Evolutionary conservation across 768 basidiomycete species (phyloP).

Genomic region (Naematelia encephala): DNA sequence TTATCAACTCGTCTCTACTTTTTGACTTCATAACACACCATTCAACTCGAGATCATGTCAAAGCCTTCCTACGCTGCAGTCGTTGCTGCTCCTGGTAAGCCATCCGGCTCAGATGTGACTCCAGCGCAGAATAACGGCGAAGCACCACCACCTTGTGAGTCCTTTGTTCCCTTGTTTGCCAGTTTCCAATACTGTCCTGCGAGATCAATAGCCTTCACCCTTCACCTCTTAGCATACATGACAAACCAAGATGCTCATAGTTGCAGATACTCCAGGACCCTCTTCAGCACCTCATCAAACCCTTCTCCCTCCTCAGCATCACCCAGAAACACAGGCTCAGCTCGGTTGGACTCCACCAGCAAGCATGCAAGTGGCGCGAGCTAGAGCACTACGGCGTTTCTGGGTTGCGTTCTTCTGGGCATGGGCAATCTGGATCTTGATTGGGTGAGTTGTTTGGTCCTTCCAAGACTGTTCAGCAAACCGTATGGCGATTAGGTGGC

Average conservation of each 20-base stretch:
- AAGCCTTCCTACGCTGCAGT: conserved; percentile 11
- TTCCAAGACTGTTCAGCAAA: no score
- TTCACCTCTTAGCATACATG: no score
- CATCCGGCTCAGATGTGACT: neutral
- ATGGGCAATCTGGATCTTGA: conserved; percentile 41
- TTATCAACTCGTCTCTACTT: no score
- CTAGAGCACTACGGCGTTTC: conserved; percentile 38
- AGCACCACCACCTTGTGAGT: conserved; percentile 27
- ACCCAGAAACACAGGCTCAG: neutral
- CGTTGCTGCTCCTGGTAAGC: neutral
- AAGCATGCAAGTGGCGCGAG: conserved; percentile 25
- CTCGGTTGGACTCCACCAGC: conserved; percentile 35
- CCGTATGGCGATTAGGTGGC: no score
- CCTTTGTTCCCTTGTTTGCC: neutral
- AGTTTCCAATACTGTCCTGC: conserved; percentile 1
- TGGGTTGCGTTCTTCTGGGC: conserved; percentile 43
- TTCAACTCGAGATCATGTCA: no score
- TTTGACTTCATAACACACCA: no score
- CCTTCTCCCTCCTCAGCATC: neutral
- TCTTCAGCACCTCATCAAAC: conserved; percentile 6
- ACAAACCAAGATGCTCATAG: no score
- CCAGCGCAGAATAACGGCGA: conserved; percentile 5
- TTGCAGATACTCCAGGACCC: neutral
- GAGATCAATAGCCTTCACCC: no score
- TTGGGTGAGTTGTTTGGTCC: conserved; percentile 49